A percentile compares a stretch with the other conserved stretches of the same genome.
Evolutionary conservation across 306 rosid genomes (phyloP).

Genomic region (Sindora glabra): DNA sequence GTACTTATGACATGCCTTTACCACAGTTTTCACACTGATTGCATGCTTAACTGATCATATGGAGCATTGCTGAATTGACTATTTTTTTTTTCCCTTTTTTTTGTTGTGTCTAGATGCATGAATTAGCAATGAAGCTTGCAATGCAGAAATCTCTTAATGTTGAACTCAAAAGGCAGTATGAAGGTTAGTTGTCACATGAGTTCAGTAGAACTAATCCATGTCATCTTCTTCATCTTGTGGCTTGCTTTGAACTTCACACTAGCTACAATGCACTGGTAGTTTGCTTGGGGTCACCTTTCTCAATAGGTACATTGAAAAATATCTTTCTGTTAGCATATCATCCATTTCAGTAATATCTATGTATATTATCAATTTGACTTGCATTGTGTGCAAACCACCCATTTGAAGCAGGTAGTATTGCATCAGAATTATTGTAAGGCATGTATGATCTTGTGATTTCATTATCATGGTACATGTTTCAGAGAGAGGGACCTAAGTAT

Average conservation of each 20-base stretch:
- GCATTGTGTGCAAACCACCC: no score
- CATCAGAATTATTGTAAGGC: neutral
- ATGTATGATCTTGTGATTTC: neutral
- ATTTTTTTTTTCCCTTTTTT: neutral
- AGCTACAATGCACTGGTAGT: no score
- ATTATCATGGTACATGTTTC: neutral
- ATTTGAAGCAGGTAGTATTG: neutral
- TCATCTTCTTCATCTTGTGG: no score
- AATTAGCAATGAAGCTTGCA: slow-evolving; percentile 71
- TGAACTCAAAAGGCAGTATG: slow-evolving; percentile 70
- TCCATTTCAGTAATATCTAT: neutral
- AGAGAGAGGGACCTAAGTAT: neutral
- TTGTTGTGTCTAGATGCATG: slow-evolving; percentile 54
- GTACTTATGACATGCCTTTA: no score
- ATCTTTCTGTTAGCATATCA: neutral
- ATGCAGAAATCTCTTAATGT: slow-evolving; percentile 76
- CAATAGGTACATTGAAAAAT: neutral
- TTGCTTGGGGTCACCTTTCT: no score
- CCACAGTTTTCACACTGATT: neutral
- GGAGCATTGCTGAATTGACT: neutral
- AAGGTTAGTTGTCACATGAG: slow-evolving; percentile 48
- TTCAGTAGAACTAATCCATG: neutral
- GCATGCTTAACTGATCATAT: neutral
- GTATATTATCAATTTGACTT: no score
- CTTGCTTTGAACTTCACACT: no score